Conservation (phyloP, 345 rosid species). For the Balakata baccata region DNA sequence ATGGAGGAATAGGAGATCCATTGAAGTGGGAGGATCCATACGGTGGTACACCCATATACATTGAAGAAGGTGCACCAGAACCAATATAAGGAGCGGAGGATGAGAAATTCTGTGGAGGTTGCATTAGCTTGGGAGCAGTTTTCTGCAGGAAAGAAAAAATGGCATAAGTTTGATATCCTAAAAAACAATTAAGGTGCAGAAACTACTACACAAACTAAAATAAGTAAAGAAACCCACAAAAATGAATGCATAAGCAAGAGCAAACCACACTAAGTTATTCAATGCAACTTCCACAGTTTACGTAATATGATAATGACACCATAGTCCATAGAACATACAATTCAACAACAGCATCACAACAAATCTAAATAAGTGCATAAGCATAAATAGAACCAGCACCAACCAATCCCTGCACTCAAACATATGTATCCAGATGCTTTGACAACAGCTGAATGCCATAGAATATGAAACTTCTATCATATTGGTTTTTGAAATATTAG, state of each 20-base stretch:
- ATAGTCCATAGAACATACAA: not conserved
- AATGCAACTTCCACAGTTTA: not conserved
- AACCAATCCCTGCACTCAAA: not conserved
- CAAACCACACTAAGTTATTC: not conserved
- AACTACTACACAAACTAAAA: not conserved
- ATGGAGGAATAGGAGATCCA: slow-evolving; percentile 80
- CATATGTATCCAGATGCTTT: not conserved
- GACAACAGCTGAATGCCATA: not conserved
- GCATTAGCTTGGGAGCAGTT: slow-evolving; percentile 72
- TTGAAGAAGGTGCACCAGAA: slow-evolving; percentile 70
- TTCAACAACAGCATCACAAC: not conserved
- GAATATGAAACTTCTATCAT: not conserved
- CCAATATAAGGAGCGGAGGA: slow-evolving; percentile 76
- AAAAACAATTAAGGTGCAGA: not conserved
- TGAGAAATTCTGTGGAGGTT: slow-evolving; percentile 56
- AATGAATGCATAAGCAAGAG: not conserved
- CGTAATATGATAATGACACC: not conserved
- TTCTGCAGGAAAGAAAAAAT: slow-evolving; percentile 45
- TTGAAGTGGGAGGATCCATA: slow-evolving; percentile 82
- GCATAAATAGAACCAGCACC: not conserved
- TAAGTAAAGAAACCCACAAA: not conserved
- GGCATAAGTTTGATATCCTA: not conserved
- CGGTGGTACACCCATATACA: slow-evolving; percentile 87
- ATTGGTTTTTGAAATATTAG: not conserved
- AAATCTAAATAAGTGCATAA: not conserved